Percentiles rank a stretch among this genome's conserved stretches.
Conservation (phyloP, 345 rosid species). For the Citrus inodora region DNA sequence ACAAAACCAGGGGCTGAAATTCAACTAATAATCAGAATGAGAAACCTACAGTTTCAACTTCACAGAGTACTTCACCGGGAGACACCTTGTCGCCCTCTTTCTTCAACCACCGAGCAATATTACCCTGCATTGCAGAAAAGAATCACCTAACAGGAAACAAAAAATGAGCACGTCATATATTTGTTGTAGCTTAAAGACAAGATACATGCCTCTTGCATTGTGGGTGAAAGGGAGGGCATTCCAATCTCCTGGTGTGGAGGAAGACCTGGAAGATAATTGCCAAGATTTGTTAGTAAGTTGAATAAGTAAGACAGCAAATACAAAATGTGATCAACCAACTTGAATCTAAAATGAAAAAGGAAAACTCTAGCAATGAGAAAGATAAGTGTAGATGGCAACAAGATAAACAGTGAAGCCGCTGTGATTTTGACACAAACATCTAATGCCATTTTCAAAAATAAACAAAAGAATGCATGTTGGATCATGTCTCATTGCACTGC, state of each 20-base stretch:
- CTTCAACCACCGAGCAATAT: conserved; percentile 96
- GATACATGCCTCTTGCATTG: conserved; percentile 83
- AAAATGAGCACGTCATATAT: not conserved
- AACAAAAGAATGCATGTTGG: not conserved
- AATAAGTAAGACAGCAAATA: not conserved
- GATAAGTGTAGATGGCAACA: not conserved
- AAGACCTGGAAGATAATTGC: conserved; percentile 55
- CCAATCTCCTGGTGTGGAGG: conserved; percentile 97
- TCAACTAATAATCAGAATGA: conserved; percentile 3
- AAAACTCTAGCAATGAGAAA: not conserved
- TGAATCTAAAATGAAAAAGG: not conserved
- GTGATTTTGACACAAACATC: not conserved
- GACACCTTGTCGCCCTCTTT: conserved; percentile 89
- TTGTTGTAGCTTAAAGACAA: not conserved
- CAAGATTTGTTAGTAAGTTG: conserved; percentile 5
- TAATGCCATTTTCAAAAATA: not conserved
- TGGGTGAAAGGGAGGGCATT: conserved; percentile 99
- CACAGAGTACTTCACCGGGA: conserved; percentile 97
- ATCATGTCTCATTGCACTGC: not conserved
- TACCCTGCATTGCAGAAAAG: conserved; percentile 60
- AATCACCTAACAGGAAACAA: conserved; percentile 15
- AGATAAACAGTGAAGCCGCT: not conserved
- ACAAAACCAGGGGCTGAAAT: conserved; percentile 3
- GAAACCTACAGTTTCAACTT: conserved; percentile 92
- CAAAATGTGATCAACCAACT: not conserved